Evolutionary conservation across 805 yeast species (phyloP).

Genomic region (Candida montana): DNA sequence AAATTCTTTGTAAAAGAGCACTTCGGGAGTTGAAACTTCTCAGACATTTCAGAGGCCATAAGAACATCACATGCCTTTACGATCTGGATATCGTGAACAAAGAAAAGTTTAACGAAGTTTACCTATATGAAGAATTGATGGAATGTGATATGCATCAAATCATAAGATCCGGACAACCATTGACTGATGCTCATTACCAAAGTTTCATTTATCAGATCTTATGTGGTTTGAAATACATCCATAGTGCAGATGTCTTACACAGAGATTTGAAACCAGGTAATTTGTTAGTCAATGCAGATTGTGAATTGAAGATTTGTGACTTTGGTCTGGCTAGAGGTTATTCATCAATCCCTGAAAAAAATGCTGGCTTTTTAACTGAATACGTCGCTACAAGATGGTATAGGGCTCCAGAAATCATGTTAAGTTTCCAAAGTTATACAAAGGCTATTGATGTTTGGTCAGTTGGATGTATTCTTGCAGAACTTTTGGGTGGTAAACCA

Average conservation of each 20-base stretch:
- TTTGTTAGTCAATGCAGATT: slow-evolving; percentile 87
- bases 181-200: slow-evolving; percentile 94
- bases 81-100: slow-evolving; percentile 80
- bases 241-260: slow-evolving; percentile 88
- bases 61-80: slow-evolving; percentile 90
- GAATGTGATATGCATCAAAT: slow-evolving; percentile 99
- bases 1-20: slow-evolving; percentile 87
- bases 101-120: slow-evolving; percentile 83
- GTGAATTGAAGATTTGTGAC: slow-evolving; percentile 94
- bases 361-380: slow-evolving; percentile 92
- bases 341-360: slow-evolving; percentile 72
- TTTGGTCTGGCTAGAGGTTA: slow-evolving; percentile 95
- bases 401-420: slow-evolving; percentile 96
- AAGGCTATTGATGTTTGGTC: slow-evolving; percentile 98
- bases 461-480: slow-evolving; percentile 95
- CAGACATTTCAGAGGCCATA: slow-evolving; percentile 93
- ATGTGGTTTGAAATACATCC: slow-evolving; percentile 87
- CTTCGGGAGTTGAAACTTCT: slow-evolving; percentile 84
- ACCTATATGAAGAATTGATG: slow-evolving; percentile 94
- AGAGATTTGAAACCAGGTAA: slow-evolving; percentile 95
- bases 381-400: slow-evolving; percentile 99
- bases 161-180: slow-evolving; percentile 86
- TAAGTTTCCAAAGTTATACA: slow-evolving; percentile 89
- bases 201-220: slow-evolving; percentile 86
- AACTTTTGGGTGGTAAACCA: slow-evolving; percentile 84